Evolutionary conservation across 2,329 filamentous ascomycete genomes (phyloP).

Genomic region (Biscogniauxia mediterranea): DNA sequence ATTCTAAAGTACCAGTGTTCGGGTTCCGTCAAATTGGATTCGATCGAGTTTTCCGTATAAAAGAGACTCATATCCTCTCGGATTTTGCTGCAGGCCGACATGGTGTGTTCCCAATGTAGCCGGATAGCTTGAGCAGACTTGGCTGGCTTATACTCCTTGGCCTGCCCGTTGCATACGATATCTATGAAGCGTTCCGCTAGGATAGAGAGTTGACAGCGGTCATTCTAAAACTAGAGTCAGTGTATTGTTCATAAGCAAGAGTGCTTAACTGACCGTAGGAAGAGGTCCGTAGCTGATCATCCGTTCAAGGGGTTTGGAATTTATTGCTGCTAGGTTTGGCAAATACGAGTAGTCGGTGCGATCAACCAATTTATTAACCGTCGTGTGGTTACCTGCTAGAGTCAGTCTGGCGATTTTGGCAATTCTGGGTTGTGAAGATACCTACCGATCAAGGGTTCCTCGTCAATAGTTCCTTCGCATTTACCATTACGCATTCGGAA

Average conservation of each 20-base stretch:
- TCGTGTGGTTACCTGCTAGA: constrained; percentile 3
- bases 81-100: constrained; percentile 34
- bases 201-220: constrained; percentile 48
- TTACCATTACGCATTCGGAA: constrained; percentile 42
- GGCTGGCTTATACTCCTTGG: constrained; percentile 49
- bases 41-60: background rate
- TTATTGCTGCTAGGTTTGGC: constrained; percentile 43
- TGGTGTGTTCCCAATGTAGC: constrained; percentile 44
- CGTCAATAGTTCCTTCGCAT: constrained; percentile 38
- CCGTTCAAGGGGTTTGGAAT: constrained; percentile 40
- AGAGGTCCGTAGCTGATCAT: constrained; percentile 50
- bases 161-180: constrained; percentile 46
- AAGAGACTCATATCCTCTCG: constrained; percentile 13
- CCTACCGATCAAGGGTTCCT: constrained; percentile 48
- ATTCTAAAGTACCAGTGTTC: constrained; percentile 23
- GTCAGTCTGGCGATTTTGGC: constrained; percentile 3
- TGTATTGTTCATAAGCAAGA: background rate
- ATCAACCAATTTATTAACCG: constrained; percentile 34
- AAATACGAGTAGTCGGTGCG: constrained; percentile 53
- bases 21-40: constrained; percentile 15
- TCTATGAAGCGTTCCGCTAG: constrained; percentile 53
- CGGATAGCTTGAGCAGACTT: constrained; percentile 37
- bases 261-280: constrained; percentile 43
- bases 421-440: constrained; percentile 6
- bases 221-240: constrained; percentile 36